These are phyloP conservation scores for Toxicodendron radicans DNA, from an alignment of 345 rosid species.

Conservation along the genomic window DNA sequence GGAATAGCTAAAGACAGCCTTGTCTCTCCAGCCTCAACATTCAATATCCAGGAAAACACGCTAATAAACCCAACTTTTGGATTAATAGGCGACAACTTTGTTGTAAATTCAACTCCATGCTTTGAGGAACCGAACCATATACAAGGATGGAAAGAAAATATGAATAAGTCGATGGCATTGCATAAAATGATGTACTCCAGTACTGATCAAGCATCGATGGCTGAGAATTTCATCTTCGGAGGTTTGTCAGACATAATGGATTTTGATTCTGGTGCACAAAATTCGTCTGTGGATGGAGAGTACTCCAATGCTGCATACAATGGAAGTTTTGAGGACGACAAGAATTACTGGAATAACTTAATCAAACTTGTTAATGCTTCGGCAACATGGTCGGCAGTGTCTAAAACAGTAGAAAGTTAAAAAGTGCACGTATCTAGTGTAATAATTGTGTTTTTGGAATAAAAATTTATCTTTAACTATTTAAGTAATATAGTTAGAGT, in stretches of 20 bases:
- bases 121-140: conserved; percentile 4
- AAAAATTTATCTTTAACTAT: too few species aligned
- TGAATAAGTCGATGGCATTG: conserved; percentile 14
- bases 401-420: too few species aligned
- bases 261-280: conserved; percentile 20
- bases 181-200: conserved; percentile 17
- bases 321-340: conserved; percentile 33
- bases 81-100: conserved; percentile 20
- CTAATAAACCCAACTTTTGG: conserved; percentile 8
- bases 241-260: conserved; percentile 25
- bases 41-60: conserved; percentile 24
- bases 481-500: too few species aligned
- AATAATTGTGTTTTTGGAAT: too few species aligned
- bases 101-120: conserved; percentile 4
- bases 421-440: too few species aligned
- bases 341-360: conserved; percentile 40
- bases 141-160: background rate
- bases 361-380: too few species aligned
- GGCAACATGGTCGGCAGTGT: too few species aligned
- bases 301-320: conserved; percentile 9
- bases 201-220: conserved; percentile 5
- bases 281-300: conserved; percentile 7
- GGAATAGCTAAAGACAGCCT: conserved; percentile 19
- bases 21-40: conserved; percentile 37
- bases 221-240: conserved; percentile 19